phyloP scores from a whole-genome alignment of 345 rosid genomes.

The Gossypium longicalyx region DNA sequence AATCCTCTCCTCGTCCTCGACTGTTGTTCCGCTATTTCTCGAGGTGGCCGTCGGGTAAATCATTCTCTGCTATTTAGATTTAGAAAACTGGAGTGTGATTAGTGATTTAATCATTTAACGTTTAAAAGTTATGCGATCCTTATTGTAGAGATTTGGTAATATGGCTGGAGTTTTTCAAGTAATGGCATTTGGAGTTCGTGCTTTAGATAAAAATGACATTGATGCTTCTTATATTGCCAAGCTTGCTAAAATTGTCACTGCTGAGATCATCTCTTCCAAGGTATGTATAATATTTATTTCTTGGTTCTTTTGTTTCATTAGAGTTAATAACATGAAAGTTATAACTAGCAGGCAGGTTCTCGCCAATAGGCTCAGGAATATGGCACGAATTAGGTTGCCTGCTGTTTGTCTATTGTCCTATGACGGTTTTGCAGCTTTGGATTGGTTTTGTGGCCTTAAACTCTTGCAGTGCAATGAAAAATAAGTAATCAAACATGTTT shows the following conservation, averaged over 20 bases:
- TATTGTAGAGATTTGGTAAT: constrained; percentile 72
- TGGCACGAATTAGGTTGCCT: background rate
- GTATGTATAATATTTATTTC: constrained; percentile 21
- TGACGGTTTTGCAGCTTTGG: background rate
- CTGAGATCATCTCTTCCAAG: constrained; percentile 93
- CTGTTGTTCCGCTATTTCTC: constrained; percentile 75
- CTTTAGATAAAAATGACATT: constrained; percentile 48
- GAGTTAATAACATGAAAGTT: background rate
- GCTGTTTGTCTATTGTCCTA: background rate
- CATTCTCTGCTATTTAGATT: background rate
- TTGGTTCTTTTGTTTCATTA: background rate
- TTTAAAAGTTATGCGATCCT: background rate
- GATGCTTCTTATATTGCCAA: constrained; percentile 73
- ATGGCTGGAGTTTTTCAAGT: constrained; percentile 96
- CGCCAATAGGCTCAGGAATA: background rate
- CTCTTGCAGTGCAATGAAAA: background rate
- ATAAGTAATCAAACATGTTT: background rate
- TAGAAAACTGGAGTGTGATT: constrained; percentile 8
- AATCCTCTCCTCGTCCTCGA: constrained; percentile 92
- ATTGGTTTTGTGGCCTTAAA: background rate
- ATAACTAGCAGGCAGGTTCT: background rate
- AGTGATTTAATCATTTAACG: background rate
- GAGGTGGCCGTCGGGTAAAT: constrained; percentile 84
- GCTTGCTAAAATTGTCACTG: constrained; percentile 89
- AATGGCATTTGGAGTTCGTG: constrained; percentile 73